phyloP scores from a whole-genome alignment of 805 yeast genomes.

The Yamadazyma sp. region DNA sequence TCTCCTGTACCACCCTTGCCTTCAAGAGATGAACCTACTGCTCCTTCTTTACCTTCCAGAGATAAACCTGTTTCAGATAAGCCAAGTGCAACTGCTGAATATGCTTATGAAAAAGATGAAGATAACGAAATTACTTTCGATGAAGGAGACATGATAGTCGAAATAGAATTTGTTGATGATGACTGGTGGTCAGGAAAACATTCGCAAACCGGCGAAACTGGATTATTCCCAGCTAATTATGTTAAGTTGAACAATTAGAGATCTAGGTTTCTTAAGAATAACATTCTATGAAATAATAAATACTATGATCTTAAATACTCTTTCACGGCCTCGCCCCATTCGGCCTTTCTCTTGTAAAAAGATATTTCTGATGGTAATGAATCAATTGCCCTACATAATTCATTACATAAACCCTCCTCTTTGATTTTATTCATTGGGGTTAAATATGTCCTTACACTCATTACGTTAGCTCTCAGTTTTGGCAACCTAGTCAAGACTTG shows the following conservation, averaged over 20 bases:
- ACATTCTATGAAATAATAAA: not conserved
- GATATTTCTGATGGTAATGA: conserved; percentile 37
- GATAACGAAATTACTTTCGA: conserved; percentile 84
- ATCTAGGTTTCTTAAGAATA: not conserved
- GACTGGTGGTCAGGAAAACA: conserved; percentile 97
- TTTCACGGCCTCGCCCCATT: conserved; percentile 40
- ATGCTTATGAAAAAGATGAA: conserved; percentile 85
- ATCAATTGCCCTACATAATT: conserved; percentile 32
- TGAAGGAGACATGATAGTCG: conserved; percentile 78
- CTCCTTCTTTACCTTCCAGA: conserved; percentile 17
- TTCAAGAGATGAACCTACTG: conserved; percentile 16
- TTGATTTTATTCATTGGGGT: conserved; percentile 28
- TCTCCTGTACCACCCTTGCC: conserved; percentile 15
- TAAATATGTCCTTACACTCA: conserved; percentile 37
- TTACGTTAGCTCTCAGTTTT: conserved; percentile 29
- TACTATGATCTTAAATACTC: conserved; percentile 20
- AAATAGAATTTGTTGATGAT: conserved; percentile 86
- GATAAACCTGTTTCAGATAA: conserved; percentile 15
- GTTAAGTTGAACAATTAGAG: conserved; percentile 40
- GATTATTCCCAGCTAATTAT: conserved; percentile 89
- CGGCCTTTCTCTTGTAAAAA: conserved; percentile 31
- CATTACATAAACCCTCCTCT: conserved; percentile 30
- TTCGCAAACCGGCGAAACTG: conserved; percentile 62
- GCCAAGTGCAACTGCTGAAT: conserved; percentile 60
- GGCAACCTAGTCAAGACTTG: conserved; percentile 37